Evolutionary conservation across 306 rosid genomes (phyloP).

Genomic region (Lathyrus sativus): DNA sequence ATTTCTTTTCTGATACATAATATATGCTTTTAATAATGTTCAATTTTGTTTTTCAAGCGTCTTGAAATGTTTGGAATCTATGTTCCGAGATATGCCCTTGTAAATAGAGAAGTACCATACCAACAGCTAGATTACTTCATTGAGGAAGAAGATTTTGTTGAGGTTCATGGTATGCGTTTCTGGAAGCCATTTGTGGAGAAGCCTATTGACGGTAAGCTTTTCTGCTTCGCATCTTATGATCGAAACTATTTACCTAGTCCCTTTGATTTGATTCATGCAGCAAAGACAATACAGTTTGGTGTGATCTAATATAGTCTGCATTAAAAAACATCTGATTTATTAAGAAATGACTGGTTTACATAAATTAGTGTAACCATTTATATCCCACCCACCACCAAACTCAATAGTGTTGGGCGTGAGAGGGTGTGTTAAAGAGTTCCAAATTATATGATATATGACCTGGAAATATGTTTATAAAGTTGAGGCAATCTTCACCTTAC

Average conservation of each 20-base stretch:
- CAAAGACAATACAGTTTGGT: slow-evolving; percentile 11
- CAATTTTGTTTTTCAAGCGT: slow-evolving; percentile 58
- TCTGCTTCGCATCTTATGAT: slow-evolving; percentile 26
- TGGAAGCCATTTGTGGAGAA: slow-evolving; percentile 99
- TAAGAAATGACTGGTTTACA: no score
- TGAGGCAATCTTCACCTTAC: no score
- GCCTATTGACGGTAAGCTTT: slow-evolving; percentile 84
- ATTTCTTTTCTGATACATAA: slow-evolving; percentile 32
- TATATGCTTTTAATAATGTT: slow-evolving; percentile 41
- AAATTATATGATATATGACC: no score
- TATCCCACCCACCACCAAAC: no score
- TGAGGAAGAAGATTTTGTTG: slow-evolving; percentile 95
- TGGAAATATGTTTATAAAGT: no score
- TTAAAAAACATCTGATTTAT: slow-evolving; percentile 16
- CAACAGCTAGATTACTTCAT: slow-evolving; percentile 80
- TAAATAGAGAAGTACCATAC: slow-evolving; percentile 76
- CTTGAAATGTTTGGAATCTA: slow-evolving; percentile 82
- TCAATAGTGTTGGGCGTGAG: no score
- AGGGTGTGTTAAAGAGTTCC: no score
- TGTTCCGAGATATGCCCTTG: slow-evolving; percentile 93
- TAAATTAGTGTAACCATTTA: no score
- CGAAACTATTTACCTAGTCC: slow-evolving; percentile 20
- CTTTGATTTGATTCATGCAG: slow-evolving; percentile 11
- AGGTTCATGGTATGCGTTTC: slow-evolving; percentile 86
- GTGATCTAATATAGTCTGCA: slow-evolving; percentile 28